Evolutionary conservation across 306 rosid genomes (phyloP), one percentile per base, ranked within the genome.

Genomic region (Cotoneaster glaucophyllus): DNA sequence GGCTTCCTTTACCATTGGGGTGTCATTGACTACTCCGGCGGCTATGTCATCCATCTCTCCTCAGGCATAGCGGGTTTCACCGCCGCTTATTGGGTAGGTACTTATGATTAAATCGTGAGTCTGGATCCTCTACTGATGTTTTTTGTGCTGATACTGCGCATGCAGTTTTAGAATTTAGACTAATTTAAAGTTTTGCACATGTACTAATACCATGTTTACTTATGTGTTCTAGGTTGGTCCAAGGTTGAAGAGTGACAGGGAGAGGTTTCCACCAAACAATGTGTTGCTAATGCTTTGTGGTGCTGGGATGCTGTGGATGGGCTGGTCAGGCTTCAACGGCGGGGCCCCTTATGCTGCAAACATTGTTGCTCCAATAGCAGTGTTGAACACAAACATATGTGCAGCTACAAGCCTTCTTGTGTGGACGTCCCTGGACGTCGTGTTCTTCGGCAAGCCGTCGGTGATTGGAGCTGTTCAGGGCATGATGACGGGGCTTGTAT

Each of bases 381-480:
- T 93, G 71, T 59, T 93, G 76, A 93, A 93, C 89, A 93, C 98
- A 2, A 93, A 93, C 76, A 69, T 93, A 15, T 82, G 90, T 44
- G 98, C 98, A 1, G 96, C 98, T 52, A 89, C 97, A 0, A 93
- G 98, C 66, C 92, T 93, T n/a, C 89, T 93, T 0, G 89, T 93
- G 12, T 91, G 98, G 98, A 93, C 98, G 0, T 26, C 80, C 67
- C 80, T 93, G 32, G 98, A 93, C 37, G 98, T 93, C 8, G 62
- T 85, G 8, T 89, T 86, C 84, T 93, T 93, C 19, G 98, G 97
- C 14, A 93, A 86, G 74, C 99, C 97, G 1, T 92, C 99, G 2
- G 99, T 95, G 67, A 92, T 95, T 41, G 99, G 99, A 11, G 99
- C 97, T 11, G 93, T 95, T 34, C 97, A 95, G 85, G 99, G 99